Evolutionary conservation across 371 early-diverging fungal species (phyloP), one percentile per base, ranked within the genome.

Genomic region (Mucor piriformis): DNA sequence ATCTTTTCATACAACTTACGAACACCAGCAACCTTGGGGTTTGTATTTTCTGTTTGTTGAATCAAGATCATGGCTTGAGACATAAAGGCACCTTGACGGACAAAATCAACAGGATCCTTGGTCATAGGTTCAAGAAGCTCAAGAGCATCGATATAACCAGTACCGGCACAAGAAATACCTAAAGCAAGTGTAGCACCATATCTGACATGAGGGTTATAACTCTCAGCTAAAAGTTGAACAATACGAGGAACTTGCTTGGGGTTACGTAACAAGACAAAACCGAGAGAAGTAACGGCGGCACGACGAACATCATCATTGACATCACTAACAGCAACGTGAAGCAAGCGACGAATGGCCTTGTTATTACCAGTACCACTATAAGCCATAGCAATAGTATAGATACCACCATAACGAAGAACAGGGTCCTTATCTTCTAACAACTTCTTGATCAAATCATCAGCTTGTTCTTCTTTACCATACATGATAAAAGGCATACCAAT

Each of bases 261-360:
- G 21, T 91, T 88, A 37, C 93, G 87, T 76, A 93, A 88, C 11
- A 98, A 83, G 21, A 99, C 85, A 69, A 99, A 96, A 27, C 99
- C 99, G 27, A 99, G 88, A 3, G 95, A 90, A 12, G 96, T 97
- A 38, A 99, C 99, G 16, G 99, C 97, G 3, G 96, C 95, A 49
- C 99, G 91, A 54, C 99, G 92, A 4, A 99, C 99, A 77, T 99
- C 99, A 64, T 99, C 99, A 73, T 93, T 96, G 46, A 95, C 95
- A 75, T 99, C 99, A 55, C 92, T 93, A 18, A 99, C 97, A 53
- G 98, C 96, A 23, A 96, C 89, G 64, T 99, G 98, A 49, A 99
- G 90, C 54, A 95, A 85, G 21, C 89, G 86, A 40, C 92, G 88
- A 48, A 98, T 93, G 4, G 97, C 96, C 73, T 91, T 89, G 83